Evolutionary conservation across 768 basidiomycete species (phyloP).

Genomic region (Suillus cothurnatus): DNA sequence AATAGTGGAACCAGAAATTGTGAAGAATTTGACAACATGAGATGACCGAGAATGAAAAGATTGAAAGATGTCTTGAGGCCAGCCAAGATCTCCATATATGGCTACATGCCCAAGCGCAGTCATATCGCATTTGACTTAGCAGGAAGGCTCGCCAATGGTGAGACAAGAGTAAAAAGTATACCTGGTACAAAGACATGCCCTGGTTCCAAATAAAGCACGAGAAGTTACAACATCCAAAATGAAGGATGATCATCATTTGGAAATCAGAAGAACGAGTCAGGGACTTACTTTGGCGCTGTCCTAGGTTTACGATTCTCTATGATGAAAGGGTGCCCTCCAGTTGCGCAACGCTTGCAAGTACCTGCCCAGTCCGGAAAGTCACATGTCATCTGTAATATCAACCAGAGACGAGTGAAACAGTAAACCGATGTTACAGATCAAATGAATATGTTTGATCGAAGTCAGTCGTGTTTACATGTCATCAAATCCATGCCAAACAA

Average conservation of each 20-base stretch:
- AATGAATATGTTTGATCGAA: conserved; percentile 7
- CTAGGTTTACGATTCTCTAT: conserved; percentile 82
- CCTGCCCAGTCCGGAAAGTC: conserved; percentile 72
- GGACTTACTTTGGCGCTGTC: conserved; percentile 79
- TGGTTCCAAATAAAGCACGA: conserved; percentile 24
- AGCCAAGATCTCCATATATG: conserved; percentile 4
- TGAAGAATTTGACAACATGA: background rate
- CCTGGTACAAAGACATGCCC: conserved; percentile 23
- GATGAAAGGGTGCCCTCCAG: conserved; percentile 74
- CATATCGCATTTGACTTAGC: conserved; percentile 19
- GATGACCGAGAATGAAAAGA: conserved; percentile 2
- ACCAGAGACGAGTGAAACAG: conserved; percentile 16
- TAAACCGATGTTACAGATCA: conserved; percentile 17
- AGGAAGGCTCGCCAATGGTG: conserved; percentile 11
- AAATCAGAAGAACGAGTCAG: background rate
- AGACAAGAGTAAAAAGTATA: conserved; percentile 12
- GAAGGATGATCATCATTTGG: conserved; percentile 3
- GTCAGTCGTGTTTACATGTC: conserved; percentile 9
- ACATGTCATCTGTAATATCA: conserved; percentile 73
- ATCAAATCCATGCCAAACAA: conserved; percentile 12
- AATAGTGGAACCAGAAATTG: background rate
- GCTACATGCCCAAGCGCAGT: conserved; percentile 16
- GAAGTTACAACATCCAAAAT: conserved; percentile 23
- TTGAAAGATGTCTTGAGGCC: conserved; percentile 1
- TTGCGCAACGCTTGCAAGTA: conserved; percentile 78